These are phyloP conservation scores for Ephemerocybe angulata DNA, from an alignment of 768 basidiomycete species.

Conservation along the genomic window DNA sequence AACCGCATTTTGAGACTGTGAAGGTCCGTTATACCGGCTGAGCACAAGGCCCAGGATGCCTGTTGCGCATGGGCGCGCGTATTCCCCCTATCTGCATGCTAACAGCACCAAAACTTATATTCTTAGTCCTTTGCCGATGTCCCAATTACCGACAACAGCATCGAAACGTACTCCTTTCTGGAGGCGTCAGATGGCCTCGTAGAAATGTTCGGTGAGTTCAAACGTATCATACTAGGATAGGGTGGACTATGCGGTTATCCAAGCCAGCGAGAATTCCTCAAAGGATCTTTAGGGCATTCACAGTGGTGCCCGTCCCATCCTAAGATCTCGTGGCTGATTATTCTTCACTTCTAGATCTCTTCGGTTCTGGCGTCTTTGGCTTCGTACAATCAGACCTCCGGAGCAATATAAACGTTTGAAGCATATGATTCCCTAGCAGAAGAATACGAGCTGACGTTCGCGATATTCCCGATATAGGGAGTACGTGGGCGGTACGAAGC, in stretches of 20 bases:
- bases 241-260: background rate
- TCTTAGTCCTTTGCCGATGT: slow-evolving; percentile 85
- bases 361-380: slow-evolving; percentile 66
- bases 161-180: slow-evolving; percentile 77
- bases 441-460: background rate
- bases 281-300: background rate
- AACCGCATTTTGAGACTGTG: too few relatives aligned
- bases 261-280: background rate
- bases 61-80: too few relatives aligned
- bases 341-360: slow-evolving; percentile 44
- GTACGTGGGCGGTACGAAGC: slow-evolving; percentile 55
- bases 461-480: slow-evolving; percentile 42
- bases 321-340: slow-evolving; percentile 9
- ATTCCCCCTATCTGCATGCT: too few relatives aligned
- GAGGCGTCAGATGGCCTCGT: slow-evolving; percentile 87
- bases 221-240: too few relatives aligned
- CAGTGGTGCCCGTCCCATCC: background rate
- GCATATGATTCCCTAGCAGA: background rate
- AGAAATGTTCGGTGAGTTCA: slow-evolving; percentile 60
- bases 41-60: too few relatives aligned
- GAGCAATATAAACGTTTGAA: slow-evolving; percentile 55
- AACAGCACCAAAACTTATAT: too few relatives aligned
- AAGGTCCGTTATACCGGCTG: too few relatives aligned
- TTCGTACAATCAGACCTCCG: slow-evolving; percentile 72
- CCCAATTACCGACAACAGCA: slow-evolving; percentile 65